Conservation (phyloP, 208 protist species). For the Leishmania turanica region DNA sequence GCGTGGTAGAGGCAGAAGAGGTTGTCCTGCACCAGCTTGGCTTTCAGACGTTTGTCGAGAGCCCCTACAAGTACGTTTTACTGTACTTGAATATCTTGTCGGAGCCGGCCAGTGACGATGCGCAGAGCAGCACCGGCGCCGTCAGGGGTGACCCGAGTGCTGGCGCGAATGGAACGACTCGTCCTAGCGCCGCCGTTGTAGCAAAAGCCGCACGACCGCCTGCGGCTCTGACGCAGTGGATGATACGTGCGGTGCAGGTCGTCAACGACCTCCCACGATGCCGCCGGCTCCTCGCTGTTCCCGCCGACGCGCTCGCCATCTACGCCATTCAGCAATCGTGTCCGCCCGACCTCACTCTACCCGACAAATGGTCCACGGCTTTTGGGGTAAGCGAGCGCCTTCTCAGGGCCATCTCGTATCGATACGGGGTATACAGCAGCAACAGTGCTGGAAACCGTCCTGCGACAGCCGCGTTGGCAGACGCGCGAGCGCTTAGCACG, state of each 20-base stretch:
- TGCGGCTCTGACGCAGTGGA: constrained; percentile 48
- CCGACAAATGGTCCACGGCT: constrained; percentile 46
- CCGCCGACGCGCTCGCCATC: constrained; percentile 54
- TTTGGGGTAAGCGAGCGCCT: constrained; percentile 45
- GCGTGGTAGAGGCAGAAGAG: constrained; percentile 74
- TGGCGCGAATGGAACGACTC: background rate
- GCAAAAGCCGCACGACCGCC: constrained; percentile 6
- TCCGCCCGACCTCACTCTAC: constrained; percentile 41
- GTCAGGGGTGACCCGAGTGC: background rate
- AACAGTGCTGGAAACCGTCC: constrained; percentile 6
- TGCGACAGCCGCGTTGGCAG: constrained; percentile 8
- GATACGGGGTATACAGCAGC: constrained; percentile 25
- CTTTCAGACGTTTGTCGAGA: constrained; percentile 86
- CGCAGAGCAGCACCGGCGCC: background rate
- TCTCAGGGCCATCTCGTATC: constrained; percentile 17
- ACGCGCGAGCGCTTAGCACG: constrained; percentile 11
- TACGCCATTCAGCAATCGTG: constrained; percentile 54
- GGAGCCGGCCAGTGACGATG: constrained; percentile 6
- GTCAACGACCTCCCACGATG: constrained; percentile 80
- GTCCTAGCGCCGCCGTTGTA: background rate
- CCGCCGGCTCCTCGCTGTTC: constrained; percentile 27
- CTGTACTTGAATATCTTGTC: constrained; percentile 69
- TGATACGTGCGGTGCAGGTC: constrained; percentile 53
- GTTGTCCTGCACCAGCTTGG: constrained; percentile 73
- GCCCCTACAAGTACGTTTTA: constrained; percentile 76